Evolutionary conservation across 495 filamentous ascomycete genomes (phyloP), one percentile per base, ranked within the genome.

Genomic region (Hypoxylon subgilvum): DNA sequence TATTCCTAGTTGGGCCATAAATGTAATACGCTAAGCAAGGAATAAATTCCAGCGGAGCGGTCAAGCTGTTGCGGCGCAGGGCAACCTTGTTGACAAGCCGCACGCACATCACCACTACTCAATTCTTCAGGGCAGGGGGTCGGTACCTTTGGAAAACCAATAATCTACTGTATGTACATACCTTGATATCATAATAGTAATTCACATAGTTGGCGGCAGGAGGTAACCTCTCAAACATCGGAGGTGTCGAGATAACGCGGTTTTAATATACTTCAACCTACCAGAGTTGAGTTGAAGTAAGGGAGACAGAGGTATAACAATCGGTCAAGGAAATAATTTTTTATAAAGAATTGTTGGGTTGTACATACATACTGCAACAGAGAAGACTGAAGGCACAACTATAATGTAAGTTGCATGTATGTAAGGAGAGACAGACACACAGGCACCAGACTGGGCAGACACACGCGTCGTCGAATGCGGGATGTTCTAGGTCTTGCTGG

Each of bases 61-160:
- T 58, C 61, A 64, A 58, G 52, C 59, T n/a, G 52, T 27, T 63
- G 59, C 52, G 59, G 59, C 52, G 47, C 47, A 63, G 47, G 52
- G 52, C 9, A 17, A 41, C 45, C 46, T 45, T 46, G 40, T 63
- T 57, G 53, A 53, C 48, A 49, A 43, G 30, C 23, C 13, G 2
- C 9, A 44, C 10, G 47, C 52, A 39, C 36, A 53, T 49, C 49
- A 41, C 12, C 41, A 52, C 31, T 45, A n/a, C 9, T 4, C 31
- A 6, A 35, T 32, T 43, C 45, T 47, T 50, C 38, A 21, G 41
- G 38, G 18, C 60, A 63, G 42, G 60, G n/a, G 52, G 34, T 62
- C 25, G 38, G 44, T 57, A 44, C 27, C 10, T 30, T 30, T 57
- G 44, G 44, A 57, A 49, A 23, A 22, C 30, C 44, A 19, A 44